Evolutionary conservation across 2,329 filamentous ascomycete species (phyloP).

Genomic region (Colletotrichum simmondsii): DNA sequence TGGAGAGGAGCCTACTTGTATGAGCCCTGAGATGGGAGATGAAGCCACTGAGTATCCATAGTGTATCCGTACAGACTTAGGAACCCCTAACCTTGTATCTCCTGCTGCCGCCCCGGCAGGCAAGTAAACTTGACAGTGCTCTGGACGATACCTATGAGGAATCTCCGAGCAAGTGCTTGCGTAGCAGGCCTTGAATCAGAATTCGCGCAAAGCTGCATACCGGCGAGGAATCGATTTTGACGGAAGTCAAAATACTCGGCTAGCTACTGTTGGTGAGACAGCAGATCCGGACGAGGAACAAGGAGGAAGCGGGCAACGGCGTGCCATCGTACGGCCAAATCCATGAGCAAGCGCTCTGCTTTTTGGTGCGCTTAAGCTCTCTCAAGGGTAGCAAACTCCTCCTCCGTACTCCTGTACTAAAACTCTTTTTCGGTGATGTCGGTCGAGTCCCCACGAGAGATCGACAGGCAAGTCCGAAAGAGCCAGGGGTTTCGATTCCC

Average conservation of each 20-base stretch:
- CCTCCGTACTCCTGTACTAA: background rate
- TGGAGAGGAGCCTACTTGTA: background rate
- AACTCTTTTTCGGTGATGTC: background rate
- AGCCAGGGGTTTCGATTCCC: background rate
- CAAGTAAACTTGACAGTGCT: background rate
- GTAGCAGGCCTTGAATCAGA: background rate
- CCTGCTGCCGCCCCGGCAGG: background rate
- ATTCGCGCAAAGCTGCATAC: background rate
- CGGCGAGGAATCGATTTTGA: background rate
- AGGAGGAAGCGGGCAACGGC: background rate
- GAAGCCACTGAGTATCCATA: background rate
- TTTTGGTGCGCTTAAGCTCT: background rate
- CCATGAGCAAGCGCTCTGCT: background rate
- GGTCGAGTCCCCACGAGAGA: background rate
- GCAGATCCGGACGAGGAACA: background rate
- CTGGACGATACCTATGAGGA: background rate
- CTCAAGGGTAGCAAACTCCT: background rate
- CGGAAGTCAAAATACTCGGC: background rate
- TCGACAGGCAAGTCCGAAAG: constrained; percentile 4
- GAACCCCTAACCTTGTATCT: background rate
- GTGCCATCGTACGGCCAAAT: background rate
- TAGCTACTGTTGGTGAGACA: background rate
- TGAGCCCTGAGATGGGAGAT: background rate
- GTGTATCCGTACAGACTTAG: no score
- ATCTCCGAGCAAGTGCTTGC: background rate